These are phyloP conservation scores for Hypoxylon subgilvum DNA, from an alignment of 495 filamentous ascomycete genomes.

Conservation along the genomic window DNA sequence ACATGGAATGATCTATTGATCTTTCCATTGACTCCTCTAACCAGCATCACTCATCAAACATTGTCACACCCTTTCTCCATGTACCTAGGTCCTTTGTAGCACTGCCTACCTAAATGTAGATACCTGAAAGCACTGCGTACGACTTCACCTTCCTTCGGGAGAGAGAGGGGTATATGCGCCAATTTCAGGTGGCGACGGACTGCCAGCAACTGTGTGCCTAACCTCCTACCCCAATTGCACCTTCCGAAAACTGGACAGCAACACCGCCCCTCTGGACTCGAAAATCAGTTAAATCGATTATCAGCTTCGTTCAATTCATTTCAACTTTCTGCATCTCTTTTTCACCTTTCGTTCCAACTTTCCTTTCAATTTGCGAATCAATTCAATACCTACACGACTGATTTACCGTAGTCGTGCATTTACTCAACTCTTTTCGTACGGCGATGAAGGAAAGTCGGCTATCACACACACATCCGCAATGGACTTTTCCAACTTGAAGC, in stretches of 20 bases:
- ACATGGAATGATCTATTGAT: too few species aligned
- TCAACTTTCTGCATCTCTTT: neutral
- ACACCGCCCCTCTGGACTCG: neutral
- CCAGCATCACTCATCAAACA: too few species aligned
- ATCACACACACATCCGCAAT: slow-evolving; percentile 21
- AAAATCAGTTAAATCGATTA: too few species aligned
- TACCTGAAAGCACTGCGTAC: too few species aligned
- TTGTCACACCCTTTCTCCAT: too few species aligned
- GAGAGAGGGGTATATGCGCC: neutral
- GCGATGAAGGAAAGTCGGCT: slow-evolving; percentile 32
- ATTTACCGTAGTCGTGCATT: neutral
- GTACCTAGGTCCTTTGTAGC: too few species aligned
- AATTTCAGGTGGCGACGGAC: neutral
- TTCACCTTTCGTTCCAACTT: neutral
- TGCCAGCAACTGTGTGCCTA: neutral
- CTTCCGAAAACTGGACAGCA: neutral
- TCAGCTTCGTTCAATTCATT: neutral
- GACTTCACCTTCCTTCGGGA: too few species aligned
- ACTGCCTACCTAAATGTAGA: neutral
- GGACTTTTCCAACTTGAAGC: slow-evolving; percentile 35
- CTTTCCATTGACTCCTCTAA: too few species aligned
- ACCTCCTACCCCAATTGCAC: neutral
- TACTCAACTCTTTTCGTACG: slow-evolving; percentile 2
- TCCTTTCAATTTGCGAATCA: too few species aligned
- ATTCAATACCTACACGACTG: too few species aligned